A percentile compares a stretch with the other conserved stretches of the same genome.
These are phyloP conservation scores for Fusarium pseudograminearum DNA, from an alignment of 2,329 filamentous ascomycete genomes.

Conservation along the genomic window DNA sequence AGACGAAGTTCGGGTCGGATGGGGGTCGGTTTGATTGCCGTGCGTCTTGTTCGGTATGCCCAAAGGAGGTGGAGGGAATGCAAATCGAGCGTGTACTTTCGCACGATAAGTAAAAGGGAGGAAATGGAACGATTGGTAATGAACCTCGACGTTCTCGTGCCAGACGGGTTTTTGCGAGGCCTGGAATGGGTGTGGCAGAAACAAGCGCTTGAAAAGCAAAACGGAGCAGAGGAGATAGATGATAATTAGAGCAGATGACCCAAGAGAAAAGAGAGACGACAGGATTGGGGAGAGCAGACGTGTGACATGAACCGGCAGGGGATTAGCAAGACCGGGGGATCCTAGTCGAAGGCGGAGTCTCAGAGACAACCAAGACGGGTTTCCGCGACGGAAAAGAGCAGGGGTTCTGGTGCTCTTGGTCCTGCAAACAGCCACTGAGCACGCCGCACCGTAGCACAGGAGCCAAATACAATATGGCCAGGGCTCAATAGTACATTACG, in stretches of 20 bases:
- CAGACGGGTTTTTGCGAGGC: conserved; percentile 50
- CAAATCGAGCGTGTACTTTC: conserved; percentile 32
- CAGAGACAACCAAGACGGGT: conserved; percentile 36
- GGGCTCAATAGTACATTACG: conserved; percentile 5
- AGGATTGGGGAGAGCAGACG: conserved; percentile 34
- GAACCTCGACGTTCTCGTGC: conserved; percentile 50
- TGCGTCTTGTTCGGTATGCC: conserved; percentile 27
- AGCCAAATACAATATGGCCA: conserved; percentile 28
- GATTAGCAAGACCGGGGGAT: conserved; percentile 23
- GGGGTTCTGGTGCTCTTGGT: conserved; percentile 33
- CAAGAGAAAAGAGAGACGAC: conserved; percentile 39
- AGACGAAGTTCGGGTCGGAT: conserved; percentile 11
- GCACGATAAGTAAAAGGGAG: conserved; percentile 38
- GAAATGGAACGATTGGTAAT: conserved; percentile 38
- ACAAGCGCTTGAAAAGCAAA: conserved; percentile 37
- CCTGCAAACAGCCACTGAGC: conserved; percentile 37
- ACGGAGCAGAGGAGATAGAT: conserved; percentile 13
- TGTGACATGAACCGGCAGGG: conserved; percentile 35
- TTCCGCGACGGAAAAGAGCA: conserved; percentile 36
- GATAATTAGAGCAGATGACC: conserved; percentile 26
- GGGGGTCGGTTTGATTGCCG: conserved; percentile 21
- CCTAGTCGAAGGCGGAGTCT: conserved; percentile 39
- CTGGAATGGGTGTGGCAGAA: conserved; percentile 49
- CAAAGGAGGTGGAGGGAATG: conserved; percentile 35
- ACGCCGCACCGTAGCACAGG: conserved; percentile 24